Percentiles rank a stretch among this genome's conserved stretches.
phyloP scores from a whole-genome alignment of 805 yeast genomes.

The Priceomyces castillae region DNA sequence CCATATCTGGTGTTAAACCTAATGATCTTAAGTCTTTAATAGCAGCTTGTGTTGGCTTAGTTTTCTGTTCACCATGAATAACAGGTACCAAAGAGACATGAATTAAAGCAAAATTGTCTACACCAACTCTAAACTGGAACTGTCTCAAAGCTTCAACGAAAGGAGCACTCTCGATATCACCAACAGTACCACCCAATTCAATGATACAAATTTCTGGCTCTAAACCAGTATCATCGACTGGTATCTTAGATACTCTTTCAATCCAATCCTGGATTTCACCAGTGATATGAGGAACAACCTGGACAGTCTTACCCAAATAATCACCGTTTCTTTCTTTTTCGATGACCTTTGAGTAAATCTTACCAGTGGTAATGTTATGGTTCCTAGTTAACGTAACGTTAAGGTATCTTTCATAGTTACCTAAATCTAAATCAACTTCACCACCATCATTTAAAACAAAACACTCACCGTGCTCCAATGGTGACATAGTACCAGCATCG shows the following conservation, averaged over 20 bases:
- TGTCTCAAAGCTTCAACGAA: slow-evolving; percentile 98
- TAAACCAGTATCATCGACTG: slow-evolving; percentile 85
- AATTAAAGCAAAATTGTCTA: slow-evolving; percentile 88
- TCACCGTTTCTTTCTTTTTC: slow-evolving; percentile 95
- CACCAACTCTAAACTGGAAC: slow-evolving; percentile 95
- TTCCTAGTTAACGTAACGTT: slow-evolving; percentile 89
- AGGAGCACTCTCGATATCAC: slow-evolving; percentile 98
- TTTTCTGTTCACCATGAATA: slow-evolving; percentile 97
- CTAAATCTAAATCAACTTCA: slow-evolving; percentile 96
- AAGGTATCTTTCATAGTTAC: slow-evolving; percentile 95
- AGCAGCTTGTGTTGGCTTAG: slow-evolving; percentile 99
- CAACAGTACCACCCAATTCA: slow-evolving; percentile 99
- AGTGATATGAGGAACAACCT: slow-evolving; percentile 97
- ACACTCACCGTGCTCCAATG: slow-evolving; percentile 98
- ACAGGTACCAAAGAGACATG: slow-evolving; percentile 98
- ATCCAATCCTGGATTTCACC: slow-evolving; percentile 99
- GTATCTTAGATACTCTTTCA: slow-evolving; percentile 84
- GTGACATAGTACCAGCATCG: slow-evolving; percentile 99
- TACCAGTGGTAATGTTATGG: slow-evolving; percentile 98
- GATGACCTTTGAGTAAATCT: slow-evolving; percentile 90
- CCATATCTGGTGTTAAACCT: slow-evolving; percentile 93
- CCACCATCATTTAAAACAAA: slow-evolving; percentile 98
- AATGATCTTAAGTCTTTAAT: slow-evolving; percentile 92
- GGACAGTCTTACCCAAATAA: slow-evolving; percentile 98
- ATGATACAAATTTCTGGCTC: slow-evolving; percentile 96